Conservation (phyloP, 2,329 filamentous ascomycete species). For the Dactylellina leptospora region DNA sequence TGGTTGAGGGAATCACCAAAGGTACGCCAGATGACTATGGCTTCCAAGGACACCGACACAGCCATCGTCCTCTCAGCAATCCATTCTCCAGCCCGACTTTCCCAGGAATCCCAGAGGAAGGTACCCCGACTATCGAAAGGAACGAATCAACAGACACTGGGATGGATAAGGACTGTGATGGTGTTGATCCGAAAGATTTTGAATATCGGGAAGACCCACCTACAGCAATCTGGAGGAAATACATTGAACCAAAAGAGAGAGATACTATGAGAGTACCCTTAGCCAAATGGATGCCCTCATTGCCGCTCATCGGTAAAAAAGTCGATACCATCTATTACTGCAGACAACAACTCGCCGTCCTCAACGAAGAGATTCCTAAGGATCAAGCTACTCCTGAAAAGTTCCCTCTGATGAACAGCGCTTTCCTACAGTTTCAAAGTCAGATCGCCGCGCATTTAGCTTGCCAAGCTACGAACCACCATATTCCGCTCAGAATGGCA, state of each 20-base stretch:
- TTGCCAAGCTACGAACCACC: slow-evolving; percentile 88
- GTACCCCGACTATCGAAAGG: slow-evolving; percentile 52
- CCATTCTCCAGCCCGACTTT: slow-evolving; percentile 33
- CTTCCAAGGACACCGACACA: slow-evolving; percentile 40
- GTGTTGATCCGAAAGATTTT: slow-evolving; percentile 68
- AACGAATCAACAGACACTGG: slow-evolving; percentile 20
- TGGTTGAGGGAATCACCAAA: slow-evolving; percentile 37
- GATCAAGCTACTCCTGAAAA: slow-evolving; percentile 86
- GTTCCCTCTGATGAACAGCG: slow-evolving; percentile 92
- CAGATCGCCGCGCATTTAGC: slow-evolving; percentile 98
- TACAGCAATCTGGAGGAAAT: slow-evolving; percentile 80
- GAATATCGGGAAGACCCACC: slow-evolving; percentile 68
- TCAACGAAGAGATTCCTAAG: slow-evolving; percentile 90
- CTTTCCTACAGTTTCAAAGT: slow-evolving; percentile 98
- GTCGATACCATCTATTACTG: slow-evolving; percentile 95
- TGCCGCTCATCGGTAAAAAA: slow-evolving; percentile 85
- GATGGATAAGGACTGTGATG: slow-evolving; percentile 65
- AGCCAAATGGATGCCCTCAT: slow-evolving; percentile 75
- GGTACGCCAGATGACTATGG: slow-evolving; percentile 41
- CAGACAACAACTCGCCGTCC: slow-evolving; percentile 80
- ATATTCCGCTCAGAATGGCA: slow-evolving; percentile 91
- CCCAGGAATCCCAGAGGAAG: slow-evolving; percentile 51
- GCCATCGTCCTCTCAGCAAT: slow-evolving; percentile 31
- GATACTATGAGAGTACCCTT: slow-evolving; percentile 81
- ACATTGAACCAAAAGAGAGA: slow-evolving; percentile 80